A percentile compares a stretch with the other conserved stretches of the same genome.
These are phyloP conservation scores for Colletotrichum eremochloae DNA, from an alignment of 2,329 filamentous ascomycete species.

Conservation along the genomic window DNA sequence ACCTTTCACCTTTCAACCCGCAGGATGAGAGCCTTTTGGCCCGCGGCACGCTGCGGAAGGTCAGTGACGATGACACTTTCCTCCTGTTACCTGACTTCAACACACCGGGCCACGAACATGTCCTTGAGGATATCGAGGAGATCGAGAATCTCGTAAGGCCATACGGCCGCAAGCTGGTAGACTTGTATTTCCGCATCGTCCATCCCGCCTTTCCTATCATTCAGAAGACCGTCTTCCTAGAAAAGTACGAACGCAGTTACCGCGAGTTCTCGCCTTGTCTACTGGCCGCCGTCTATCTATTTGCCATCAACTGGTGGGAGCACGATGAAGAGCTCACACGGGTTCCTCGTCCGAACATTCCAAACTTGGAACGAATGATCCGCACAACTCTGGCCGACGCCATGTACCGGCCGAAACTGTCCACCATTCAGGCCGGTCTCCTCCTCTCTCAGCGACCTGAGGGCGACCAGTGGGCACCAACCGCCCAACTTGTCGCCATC, in stretches of 20 bases:
- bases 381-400: conserved; percentile 80
- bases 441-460: conserved; percentile 81
- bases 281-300: conserved; percentile 84
- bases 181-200: conserved; percentile 84
- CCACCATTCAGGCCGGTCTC: conserved; percentile 82
- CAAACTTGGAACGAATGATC: conserved; percentile 79
- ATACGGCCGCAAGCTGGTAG: conserved; percentile 81
- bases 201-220: conserved; percentile 87
- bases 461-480: conserved; percentile 85
- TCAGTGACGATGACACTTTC: conserved; percentile 84
- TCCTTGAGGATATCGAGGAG: conserved; percentile 75
- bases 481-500: conserved; percentile 87
- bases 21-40: conserved; percentile 84
- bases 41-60: conserved; percentile 77
- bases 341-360: conserved; percentile 78
- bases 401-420: conserved; percentile 85
- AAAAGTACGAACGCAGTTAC: conserved; percentile 81
- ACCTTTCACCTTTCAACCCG: conserved; percentile 83
- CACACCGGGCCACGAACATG: conserved; percentile 79
- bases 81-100: conserved; percentile 81
- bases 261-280: conserved; percentile 82
- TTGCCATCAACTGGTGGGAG: conserved; percentile 91
- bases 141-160: conserved; percentile 83
- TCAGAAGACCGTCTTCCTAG: conserved; percentile 83
- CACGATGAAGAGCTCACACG: conserved; percentile 75